phyloP scores from a whole-genome alignment of 495 filamentous ascomycete genomes.

The Hyaloscypha finlandica region DNA sequence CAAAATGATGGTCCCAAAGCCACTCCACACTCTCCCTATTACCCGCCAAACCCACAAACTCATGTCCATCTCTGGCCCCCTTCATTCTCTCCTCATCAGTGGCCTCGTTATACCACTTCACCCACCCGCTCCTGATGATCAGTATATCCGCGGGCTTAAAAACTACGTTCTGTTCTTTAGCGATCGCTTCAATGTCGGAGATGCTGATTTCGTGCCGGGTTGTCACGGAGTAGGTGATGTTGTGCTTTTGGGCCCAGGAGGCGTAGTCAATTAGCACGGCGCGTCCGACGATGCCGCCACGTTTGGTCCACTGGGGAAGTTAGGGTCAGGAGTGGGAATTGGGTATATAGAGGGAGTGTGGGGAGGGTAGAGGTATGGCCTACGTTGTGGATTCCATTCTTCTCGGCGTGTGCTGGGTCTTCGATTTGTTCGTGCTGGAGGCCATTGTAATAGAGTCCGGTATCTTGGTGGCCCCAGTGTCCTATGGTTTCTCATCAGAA shows the following conservation, averaged over 20 bases:
- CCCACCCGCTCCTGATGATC: constrained; percentile 62
- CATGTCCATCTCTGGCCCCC: constrained; percentile 42
- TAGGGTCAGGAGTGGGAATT: no score
- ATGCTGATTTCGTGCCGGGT: constrained; percentile 54
- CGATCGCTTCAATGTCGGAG: constrained; percentile 54
- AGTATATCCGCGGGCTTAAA: constrained; percentile 59
- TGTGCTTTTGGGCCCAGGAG: constrained; percentile 45
- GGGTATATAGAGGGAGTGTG: no score
- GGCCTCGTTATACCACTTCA: constrained; percentile 51
- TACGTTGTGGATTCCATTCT: constrained; percentile 50
- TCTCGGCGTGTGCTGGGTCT: constrained; percentile 46
- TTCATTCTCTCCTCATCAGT: constrained; percentile 42
- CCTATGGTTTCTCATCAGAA: constrained; percentile 22
- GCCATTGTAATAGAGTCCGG: constrained; percentile 53
- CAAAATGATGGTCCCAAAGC: constrained; percentile 63
- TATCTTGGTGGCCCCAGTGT: constrained; percentile 41
- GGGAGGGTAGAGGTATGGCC: no score
- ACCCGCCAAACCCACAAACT: constrained; percentile 59
- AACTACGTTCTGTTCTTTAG: constrained; percentile 48
- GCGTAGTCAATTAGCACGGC: constrained; percentile 51
- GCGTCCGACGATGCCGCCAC: constrained; percentile 49
- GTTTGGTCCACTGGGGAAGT: constrained; percentile 39
- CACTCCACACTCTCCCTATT: constrained; percentile 58
- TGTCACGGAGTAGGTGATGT: constrained; percentile 55
- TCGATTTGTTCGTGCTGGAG: constrained; percentile 48